Evolutionary conservation across 768 basidiomycete genomes (phyloP).

Genomic region (Suillus placidus): DNA sequence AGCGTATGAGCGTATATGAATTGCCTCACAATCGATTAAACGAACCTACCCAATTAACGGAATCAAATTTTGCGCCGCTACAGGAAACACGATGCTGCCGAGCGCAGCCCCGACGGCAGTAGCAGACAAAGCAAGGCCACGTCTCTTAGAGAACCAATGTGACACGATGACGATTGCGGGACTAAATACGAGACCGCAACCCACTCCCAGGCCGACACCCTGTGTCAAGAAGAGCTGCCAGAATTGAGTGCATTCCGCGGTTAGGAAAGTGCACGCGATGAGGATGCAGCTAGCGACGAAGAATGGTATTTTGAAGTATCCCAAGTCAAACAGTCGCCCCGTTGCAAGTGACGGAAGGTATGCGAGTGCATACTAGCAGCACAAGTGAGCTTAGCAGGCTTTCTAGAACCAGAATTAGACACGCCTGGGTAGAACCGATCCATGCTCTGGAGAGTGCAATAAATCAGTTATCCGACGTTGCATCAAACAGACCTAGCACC

Average conservation of each 20-base stretch:
- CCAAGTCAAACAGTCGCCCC: constrained; percentile 75
- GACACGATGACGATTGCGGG: constrained; percentile 60
- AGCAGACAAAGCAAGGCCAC: constrained; percentile 61
- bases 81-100: constrained; percentile 72
- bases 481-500: constrained; percentile 12
- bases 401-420: constrained; percentile 9
- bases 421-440: constrained; percentile 78
- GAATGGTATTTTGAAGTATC: constrained; percentile 59
- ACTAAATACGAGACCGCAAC: constrained; percentile 62
- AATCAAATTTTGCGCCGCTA: constrained; percentile 58
- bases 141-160: constrained; percentile 69
- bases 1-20: neutral
- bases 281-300: constrained; percentile 51
- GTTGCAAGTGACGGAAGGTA: constrained; percentile 64
- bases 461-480: too few relatives aligned
- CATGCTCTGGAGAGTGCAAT: constrained; percentile 54
- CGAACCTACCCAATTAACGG: constrained; percentile 60
- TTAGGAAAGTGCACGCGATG: constrained; percentile 60
- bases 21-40: constrained; percentile 4
- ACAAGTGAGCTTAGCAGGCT: neutral
- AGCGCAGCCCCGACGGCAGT: constrained; percentile 66
- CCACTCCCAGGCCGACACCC: constrained; percentile 66
- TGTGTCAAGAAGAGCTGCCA: constrained; percentile 83
- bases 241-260: constrained; percentile 69
- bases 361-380: constrained; percentile 57